phyloP scores from a whole-genome alignment of 768 basidiomycete species.

The Leccinum barrowsii region DNA sequence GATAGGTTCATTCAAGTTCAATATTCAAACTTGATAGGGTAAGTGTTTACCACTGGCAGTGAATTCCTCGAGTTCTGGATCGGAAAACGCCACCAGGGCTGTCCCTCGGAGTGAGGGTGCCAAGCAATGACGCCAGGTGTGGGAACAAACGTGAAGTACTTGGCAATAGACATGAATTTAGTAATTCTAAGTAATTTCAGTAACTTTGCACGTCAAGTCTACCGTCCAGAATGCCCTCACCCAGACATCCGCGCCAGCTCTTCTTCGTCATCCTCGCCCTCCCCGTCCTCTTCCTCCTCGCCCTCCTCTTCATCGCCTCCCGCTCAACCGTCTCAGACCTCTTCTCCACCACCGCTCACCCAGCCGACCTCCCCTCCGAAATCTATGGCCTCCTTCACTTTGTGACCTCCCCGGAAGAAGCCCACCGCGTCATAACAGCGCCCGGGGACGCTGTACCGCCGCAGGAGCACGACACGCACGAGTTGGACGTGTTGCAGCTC shows the following conservation, averaged over 20 bases:
- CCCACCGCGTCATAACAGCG: constrained; percentile 10
- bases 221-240: constrained; percentile 6
- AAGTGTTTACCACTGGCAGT: neutral
- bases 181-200: neutral
- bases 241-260: constrained; percentile 42
- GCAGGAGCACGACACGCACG: neutral
- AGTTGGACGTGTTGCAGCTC: neutral
- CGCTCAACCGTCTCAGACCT: constrained; percentile 29
- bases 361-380: constrained; percentile 46
- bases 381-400: constrained; percentile 71
- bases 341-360: constrained; percentile 40
- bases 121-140: too few relatives aligned
- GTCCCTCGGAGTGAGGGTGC: too few relatives aligned
- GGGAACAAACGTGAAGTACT: too few relatives aligned
- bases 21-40: neutral
- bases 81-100: too few relatives aligned
- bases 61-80: neutral
- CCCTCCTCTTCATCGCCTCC: constrained; percentile 39
- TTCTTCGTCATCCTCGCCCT: constrained; percentile 36
- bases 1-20: too few relatives aligned
- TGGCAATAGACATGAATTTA: neutral
- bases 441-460: constrained; percentile 16
- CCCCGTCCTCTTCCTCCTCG: constrained; percentile 30
- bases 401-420: constrained; percentile 41
- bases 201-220: neutral